Evolutionary conservation across 2,329 filamentous ascomycete species (phyloP), one percentile per base, ranked within the genome.

Genomic region (Alternaria sp.): DNA sequence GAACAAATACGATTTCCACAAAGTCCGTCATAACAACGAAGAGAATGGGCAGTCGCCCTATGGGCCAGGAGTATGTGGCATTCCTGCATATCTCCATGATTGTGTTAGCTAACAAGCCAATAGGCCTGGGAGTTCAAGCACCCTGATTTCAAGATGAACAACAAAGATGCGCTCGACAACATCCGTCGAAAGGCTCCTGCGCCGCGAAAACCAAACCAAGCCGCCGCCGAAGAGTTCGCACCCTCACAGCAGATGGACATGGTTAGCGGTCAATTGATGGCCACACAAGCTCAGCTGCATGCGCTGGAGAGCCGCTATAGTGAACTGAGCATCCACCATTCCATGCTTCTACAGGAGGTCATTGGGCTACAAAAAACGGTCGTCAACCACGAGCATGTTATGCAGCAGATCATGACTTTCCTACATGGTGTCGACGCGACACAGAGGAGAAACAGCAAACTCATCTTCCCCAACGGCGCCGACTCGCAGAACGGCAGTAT

Each of bases 1-100:
- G 60, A 97, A 97, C 83, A 97, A 97, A 78, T 97, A 97, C 79
- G 94, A 97, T 77, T 99, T 99, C 72, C 95, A 99, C 84, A 99
- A 99, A 84, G 94, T 98, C 66, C 88, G 95, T 67, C 92, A 91
- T 74, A 92, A 94, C 73, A 96, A 93, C 68, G 93, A 97, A 75
- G 93, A 96, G 74, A 92, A 87, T 71, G 91, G 90, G 27, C 87
- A 92, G 70, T 93, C 92, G 58, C 90, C 90, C 7, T 96, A 96
- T 72, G 93, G 93, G 18, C 85, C 90, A 64, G 91, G 91, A 80
- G 92, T 95, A 80, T 25, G 62, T 63, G 38, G 34, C 16, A n/a
- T 27, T 12, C 34, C 44, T 34, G 10, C 20, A 28, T 32, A 5
- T 14, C 14, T 38, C 20, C 32, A 52, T 38, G 18, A 32, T n/a